A percentile compares a stretch with the other conserved stretches of the same genome.
Evolutionary conservation across 2,329 filamentous ascomycete species (phyloP).

Genomic region (Purpureocillium lavendulum): DNA sequence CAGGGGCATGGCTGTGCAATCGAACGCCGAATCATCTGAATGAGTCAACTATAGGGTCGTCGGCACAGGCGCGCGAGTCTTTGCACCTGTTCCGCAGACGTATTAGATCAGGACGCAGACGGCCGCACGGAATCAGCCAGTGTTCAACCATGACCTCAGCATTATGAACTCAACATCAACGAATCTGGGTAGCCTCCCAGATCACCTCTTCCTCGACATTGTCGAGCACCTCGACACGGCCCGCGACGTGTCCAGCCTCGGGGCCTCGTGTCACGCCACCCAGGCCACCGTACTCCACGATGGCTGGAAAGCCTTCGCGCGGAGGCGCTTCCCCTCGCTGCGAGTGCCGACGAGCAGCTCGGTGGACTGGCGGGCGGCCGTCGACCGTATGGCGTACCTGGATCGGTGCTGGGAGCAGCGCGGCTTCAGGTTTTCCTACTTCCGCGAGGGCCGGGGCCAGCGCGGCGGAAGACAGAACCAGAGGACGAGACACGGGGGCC

Average conservation of each 20-base stretch:
- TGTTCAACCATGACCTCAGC: neutral
- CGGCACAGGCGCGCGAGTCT: too few species aligned
- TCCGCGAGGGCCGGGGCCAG: conserved; percentile 11
- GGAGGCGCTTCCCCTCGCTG: conserved; percentile 33
- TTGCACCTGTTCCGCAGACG: too few species aligned
- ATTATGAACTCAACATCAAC: conserved; percentile 12
- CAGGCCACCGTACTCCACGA: conserved; percentile 27
- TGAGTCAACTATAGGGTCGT: too few species aligned
- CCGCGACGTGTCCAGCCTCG: conserved; percentile 35
- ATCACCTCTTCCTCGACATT: conserved; percentile 42
- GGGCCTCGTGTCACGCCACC: conserved; percentile 28
- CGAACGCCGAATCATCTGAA: too few species aligned
- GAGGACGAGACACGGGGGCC: conserved; percentile 14
- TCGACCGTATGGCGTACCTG: conserved; percentile 39
- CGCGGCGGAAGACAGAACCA: conserved; percentile 5
- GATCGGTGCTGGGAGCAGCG: conserved; percentile 45
- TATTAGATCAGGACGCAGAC: too few species aligned
- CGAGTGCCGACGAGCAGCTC: conserved; percentile 16
- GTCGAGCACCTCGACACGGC: conserved; percentile 39
- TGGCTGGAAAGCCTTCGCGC: conserved; percentile 44
- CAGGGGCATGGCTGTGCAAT: too few species aligned
- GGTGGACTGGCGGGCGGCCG: conserved; percentile 28
- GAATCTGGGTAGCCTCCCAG: conserved; percentile 34
- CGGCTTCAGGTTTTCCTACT: conserved; percentile 26
- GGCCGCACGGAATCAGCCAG: too few species aligned